Conservation (phyloP, 257 asterid species). For the Ajuga chamaepitys region DNA sequence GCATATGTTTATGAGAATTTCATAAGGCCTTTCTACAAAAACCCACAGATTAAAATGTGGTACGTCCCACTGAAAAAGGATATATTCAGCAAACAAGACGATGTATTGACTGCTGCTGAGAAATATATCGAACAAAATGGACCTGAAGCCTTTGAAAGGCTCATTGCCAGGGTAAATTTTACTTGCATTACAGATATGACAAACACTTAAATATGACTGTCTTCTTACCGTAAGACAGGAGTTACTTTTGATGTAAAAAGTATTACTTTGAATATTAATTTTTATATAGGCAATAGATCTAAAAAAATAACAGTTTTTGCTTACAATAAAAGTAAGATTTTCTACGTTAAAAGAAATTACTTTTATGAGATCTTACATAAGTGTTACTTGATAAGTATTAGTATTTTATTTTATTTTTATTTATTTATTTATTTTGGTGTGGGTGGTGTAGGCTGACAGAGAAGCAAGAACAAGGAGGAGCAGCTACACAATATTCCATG, state of each 20-base stretch:
- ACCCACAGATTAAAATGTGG: constrained; percentile 71
- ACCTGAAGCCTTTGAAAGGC: constrained; percentile 77
- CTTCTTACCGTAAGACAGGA: too few relatives aligned
- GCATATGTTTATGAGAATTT: constrained; percentile 68
- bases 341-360: too few relatives aligned
- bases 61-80: constrained; percentile 58
- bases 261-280: too few relatives aligned
- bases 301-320: too few relatives aligned
- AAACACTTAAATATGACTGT: too few relatives aligned
- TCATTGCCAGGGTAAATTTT: constrained; percentile 61
- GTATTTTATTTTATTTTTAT: not conserved
- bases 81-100: constrained; percentile 66
- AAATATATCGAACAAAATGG: constrained; percentile 74
- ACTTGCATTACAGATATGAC: too few relatives aligned
- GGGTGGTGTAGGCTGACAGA: constrained; percentile 58
- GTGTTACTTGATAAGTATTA: too few relatives aligned
- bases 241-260: too few relatives aligned
- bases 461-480: constrained; percentile 68
- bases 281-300: too few relatives aligned
- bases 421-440: not conserved
- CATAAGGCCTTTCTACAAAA: constrained; percentile 72
- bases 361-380: too few relatives aligned
- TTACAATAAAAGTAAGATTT: too few relatives aligned
- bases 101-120: constrained; percentile 69
- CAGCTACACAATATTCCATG: constrained; percentile 57